phyloP scores from a whole-genome alignment of 1,139 yeast genomes.

The Blastobotrys arbuscula region DNA sequence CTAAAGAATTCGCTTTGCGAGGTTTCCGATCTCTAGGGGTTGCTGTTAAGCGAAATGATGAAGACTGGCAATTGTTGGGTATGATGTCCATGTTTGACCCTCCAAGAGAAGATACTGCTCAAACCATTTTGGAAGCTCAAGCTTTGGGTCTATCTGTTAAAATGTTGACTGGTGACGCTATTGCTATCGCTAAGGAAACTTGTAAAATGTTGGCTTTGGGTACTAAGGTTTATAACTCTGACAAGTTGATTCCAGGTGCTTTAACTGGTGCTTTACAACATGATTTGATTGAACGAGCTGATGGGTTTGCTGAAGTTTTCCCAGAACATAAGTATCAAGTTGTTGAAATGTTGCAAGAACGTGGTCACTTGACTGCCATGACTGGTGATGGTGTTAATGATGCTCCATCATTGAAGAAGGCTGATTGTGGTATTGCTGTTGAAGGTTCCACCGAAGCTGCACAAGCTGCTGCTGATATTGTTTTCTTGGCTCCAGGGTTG shows the following conservation, averaged over 20 bases:
- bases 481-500: slow-evolving; percentile 74
- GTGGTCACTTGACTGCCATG: slow-evolving; percentile 77
- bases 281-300: slow-evolving; percentile 73
- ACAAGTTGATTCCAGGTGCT: slow-evolving; percentile 82
- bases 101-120: slow-evolving; percentile 98
- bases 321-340: slow-evolving; percentile 79
- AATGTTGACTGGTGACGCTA: slow-evolving; percentile 99
- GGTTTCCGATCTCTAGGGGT: slow-evolving; percentile 99
- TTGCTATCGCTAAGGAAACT: slow-evolving; percentile 97
- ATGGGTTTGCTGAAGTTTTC: slow-evolving; percentile 79
- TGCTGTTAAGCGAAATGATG: slow-evolving; percentile 98
- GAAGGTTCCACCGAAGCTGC: slow-evolving; percentile 82
- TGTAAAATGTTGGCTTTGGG: slow-evolving; percentile 97
- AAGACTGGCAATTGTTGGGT: slow-evolving; percentile 97
- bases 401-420: slow-evolving; percentile 75
- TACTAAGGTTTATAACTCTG: slow-evolving; percentile 96
- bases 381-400: slow-evolving; percentile 81
- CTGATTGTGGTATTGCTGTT: slow-evolving; percentile 77
- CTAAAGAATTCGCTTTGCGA: slow-evolving; percentile 95
- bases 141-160: slow-evolving; percentile 89
- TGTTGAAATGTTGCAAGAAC: slow-evolving; percentile 68
- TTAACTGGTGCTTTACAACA: slow-evolving; percentile 85
- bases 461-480: slow-evolving; percentile 74
- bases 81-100: slow-evolving; percentile 99
- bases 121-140: slow-evolving; percentile 91